Percentiles rank a stretch among this genome's conserved stretches.
Conservation (phyloP, 179 eudicot genomes). For the Sideroxylon spinosum region DNA sequence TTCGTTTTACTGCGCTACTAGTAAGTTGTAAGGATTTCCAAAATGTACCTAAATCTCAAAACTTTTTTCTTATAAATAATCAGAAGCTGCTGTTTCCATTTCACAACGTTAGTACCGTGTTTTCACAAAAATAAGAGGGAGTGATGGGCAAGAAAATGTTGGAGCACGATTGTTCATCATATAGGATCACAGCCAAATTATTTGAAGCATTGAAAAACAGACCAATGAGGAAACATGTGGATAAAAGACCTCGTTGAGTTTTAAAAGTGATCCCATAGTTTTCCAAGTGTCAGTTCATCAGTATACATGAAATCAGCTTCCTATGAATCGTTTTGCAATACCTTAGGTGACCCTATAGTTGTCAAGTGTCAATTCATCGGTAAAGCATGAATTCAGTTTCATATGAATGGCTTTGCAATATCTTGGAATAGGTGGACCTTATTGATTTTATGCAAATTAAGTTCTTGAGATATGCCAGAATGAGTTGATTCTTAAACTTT, state of each 20-base stretch:
- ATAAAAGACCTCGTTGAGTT: background rate
- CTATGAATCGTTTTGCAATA: too few relatives aligned
- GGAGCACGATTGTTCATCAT: background rate
- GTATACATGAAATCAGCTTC: too few relatives aligned
- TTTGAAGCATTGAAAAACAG: background rate
- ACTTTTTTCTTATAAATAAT: background rate
- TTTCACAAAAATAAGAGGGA: too few relatives aligned
- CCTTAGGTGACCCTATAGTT: too few relatives aligned
- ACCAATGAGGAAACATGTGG: background rate
- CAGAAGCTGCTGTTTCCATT: background rate
- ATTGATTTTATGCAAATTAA: background rate
- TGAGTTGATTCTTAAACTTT: background rate
- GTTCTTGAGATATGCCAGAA: background rate
- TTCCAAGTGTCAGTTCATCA: too few relatives aligned
- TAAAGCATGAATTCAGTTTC: too few relatives aligned
- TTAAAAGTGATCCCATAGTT: too few relatives aligned
- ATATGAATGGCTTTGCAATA: too few relatives aligned
- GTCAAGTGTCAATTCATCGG: too few relatives aligned
- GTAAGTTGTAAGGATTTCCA: background rate
- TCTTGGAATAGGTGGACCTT: too few relatives aligned
- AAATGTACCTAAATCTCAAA: background rate
- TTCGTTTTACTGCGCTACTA: too few relatives aligned
- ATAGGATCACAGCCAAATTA: background rate
- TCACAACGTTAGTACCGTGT: too few relatives aligned
- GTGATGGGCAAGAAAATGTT: background rate